Evolutionary conservation across 1,284 basidiomycete genomes (phyloP).

Genomic region (Meripilus lineatus): DNA sequence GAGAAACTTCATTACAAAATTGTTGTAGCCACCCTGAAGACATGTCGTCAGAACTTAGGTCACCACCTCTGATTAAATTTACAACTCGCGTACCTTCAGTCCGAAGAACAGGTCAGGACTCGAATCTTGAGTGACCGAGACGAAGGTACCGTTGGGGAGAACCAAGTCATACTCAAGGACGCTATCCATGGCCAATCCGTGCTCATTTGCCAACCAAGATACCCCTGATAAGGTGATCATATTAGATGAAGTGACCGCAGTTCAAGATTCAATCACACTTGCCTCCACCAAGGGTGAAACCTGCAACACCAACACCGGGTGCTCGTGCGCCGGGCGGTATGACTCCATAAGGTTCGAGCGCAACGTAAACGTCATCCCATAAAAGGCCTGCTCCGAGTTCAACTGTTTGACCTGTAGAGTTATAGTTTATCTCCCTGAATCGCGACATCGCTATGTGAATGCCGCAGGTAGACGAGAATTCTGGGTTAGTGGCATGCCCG

Average conservation of each 20-base stretch:
- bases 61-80: conserved; percentile 30
- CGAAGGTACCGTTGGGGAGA: conserved; percentile 34
- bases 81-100: conserved; percentile 29
- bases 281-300: conserved; percentile 45
- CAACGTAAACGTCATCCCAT: conserved; percentile 45
- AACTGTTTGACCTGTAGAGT: conserved; percentile 26
- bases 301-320: conserved; percentile 36
- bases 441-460: conserved; percentile 45
- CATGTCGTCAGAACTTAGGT: not conserved
- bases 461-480: conserved; percentile 47
- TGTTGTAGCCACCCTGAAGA: conserved; percentile 51
- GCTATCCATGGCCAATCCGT: conserved; percentile 41
- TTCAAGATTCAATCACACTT: conserved; percentile 13
- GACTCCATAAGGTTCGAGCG: conserved; percentile 29
- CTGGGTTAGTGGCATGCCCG: conserved; percentile 41
- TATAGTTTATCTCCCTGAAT: conserved; percentile 36
- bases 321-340: conserved; percentile 44
- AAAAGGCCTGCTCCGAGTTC: conserved; percentile 42
- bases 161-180: conserved; percentile 35
- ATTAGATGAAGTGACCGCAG: conserved; percentile 20
- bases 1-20: conserved; percentile 38
- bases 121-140: conserved; percentile 19
- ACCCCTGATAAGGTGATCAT: conserved; percentile 41
- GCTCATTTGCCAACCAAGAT: conserved; percentile 37
- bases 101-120: conserved; percentile 34